A percentile compares a stretch with the other conserved stretches of the same genome.
Conservation (phyloP, 2,329 filamentous ascomycete genomes). For the Chrysosporium queenslandicum region DNA sequence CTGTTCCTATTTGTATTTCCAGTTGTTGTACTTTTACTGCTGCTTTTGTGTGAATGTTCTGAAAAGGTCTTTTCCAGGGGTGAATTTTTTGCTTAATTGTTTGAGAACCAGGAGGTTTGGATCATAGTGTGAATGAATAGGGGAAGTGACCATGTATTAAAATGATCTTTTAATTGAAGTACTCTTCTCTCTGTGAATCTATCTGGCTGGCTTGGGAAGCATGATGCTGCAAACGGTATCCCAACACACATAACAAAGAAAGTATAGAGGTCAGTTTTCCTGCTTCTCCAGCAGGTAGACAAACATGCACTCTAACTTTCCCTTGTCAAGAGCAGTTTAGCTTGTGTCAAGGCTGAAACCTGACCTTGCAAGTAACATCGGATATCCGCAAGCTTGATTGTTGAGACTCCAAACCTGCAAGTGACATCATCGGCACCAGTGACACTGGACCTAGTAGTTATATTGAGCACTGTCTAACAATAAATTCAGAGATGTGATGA, state of each 20-base stretch:
- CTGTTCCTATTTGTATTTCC: background rate
- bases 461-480: too few species aligned
- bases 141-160: background rate
- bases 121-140: background rate
- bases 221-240: too few species aligned
- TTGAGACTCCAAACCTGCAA: too few species aligned
- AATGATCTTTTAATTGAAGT: conserved; percentile 1
- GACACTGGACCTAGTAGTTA: too few species aligned
- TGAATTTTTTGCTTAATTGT: too few species aligned
- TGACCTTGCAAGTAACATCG: background rate
- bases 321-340: too few species aligned
- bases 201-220: background rate
- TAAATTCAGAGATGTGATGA: too few species aligned
- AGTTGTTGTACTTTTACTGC: conserved; percentile 1
- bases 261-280: too few species aligned
- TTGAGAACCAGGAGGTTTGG: background rate
- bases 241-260: too few species aligned
- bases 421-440: conserved; percentile 1
- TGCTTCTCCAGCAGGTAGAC: background rate
- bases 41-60: too few species aligned
- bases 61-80: too few species aligned
- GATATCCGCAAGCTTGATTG: background rate
- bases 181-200: background rate
- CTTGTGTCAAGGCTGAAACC: too few species aligned
- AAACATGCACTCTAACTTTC: background rate